Conservation (phyloP, 1,284 basidiomycete genomes). For the Gymnopus androsaceus region DNA sequence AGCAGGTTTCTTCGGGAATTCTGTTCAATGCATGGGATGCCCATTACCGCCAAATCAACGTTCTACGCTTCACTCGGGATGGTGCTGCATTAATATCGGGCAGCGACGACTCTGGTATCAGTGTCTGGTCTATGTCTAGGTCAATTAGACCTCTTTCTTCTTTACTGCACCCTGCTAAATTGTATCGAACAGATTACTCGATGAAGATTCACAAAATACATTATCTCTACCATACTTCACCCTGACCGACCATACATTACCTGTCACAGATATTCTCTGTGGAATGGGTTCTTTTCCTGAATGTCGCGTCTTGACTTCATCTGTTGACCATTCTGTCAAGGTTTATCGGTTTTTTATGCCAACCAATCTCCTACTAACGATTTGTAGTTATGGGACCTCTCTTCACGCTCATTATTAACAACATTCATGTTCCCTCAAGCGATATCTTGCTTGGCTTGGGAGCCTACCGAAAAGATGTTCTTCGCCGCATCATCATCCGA, state of each 20-base stretch:
- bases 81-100: conserved; percentile 81
- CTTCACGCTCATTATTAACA: conserved; percentile 75
- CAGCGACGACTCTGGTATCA: conserved; percentile 86
- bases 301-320: conserved; percentile 79
- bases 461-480: conserved; percentile 83
- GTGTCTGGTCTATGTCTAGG: conserved; percentile 89
- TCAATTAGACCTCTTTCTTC: conserved; percentile 41
- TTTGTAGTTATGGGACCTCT: conserved; percentile 77
- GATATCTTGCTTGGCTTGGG: conserved; percentile 73
- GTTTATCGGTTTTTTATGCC: conserved; percentile 40
- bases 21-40: conserved; percentile 91
- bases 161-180: conserved; percentile 1
- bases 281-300: conserved; percentile 80
- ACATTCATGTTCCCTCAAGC: conserved; percentile 83
- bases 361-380: conserved; percentile 5
- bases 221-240: conserved; percentile 77
- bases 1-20: conserved; percentile 84
- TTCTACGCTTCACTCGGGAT: conserved; percentile 82
- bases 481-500: conserved; percentile 68
- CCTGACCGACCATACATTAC: conserved; percentile 89
- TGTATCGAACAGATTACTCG: conserved; percentile 56
- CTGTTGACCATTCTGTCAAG: conserved; percentile 92
- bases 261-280: conserved; percentile 80
- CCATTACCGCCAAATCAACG: conserved; percentile 88
- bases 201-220: conserved; percentile 69